These are phyloP conservation scores for Arctostaphylos glauca DNA, from an alignment of 148 eudicot genomes.

Conservation along the genomic window DNA sequence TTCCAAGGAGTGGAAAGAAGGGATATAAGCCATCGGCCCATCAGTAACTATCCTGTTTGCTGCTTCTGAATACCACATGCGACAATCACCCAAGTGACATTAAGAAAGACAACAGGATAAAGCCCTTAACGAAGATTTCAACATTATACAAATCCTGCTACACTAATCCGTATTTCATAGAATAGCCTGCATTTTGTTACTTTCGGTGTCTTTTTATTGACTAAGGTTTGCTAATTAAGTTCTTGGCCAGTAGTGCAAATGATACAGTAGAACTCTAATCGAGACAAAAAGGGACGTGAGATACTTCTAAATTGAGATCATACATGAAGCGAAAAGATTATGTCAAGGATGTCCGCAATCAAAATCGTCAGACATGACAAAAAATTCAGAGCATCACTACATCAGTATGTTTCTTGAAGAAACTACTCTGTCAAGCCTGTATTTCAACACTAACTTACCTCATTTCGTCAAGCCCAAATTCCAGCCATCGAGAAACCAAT, in stretches of 20 bases:
- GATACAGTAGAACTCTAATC: background rate
- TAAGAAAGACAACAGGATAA: background rate
- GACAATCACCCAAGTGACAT: background rate
- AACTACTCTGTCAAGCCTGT: background rate
- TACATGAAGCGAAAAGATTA: background rate
- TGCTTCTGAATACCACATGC: background rate
- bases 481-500: background rate
- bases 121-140: background rate
- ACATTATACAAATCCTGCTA: background rate
- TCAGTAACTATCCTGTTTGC: background rate
- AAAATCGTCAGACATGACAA: background rate
- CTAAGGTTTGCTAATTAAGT: background rate
- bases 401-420: background rate
- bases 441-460: background rate
- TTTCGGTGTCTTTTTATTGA: background rate
- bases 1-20: background rate
- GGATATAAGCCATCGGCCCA: background rate
- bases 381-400: background rate
- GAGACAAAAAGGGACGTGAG: background rate
- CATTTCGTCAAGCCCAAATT: background rate
- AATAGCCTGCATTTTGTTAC: background rate
- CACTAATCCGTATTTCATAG: background rate
- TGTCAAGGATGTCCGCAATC: background rate
- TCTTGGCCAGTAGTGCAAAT: background rate
- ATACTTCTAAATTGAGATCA: background rate